Evolutionary conservation across 139 green algal species (phyloP), one percentile per base, ranked within the genome.

Genomic region (Tetratostichococcus sp.): DNA sequence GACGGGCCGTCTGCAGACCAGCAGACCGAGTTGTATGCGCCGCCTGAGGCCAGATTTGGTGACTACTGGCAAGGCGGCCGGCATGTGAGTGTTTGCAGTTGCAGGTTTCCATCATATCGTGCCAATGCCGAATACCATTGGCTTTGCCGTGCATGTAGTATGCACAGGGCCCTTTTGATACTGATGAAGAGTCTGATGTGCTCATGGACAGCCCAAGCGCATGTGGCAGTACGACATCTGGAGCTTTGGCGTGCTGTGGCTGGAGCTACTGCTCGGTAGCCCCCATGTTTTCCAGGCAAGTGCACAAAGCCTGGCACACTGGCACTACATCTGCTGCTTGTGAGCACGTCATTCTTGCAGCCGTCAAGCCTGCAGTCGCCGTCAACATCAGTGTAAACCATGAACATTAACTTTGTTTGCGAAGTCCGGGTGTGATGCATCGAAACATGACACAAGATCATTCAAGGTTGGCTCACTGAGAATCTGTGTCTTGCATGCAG

Each of bases 251-350:
- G 84, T 94, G 26, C 76, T 90, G 19, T 90, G 92, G 84, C 77
- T 93, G 57, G 91, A 95, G 87, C 75, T 94, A 11, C 35, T 91
- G 11, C 69, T 94, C 2, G 91, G 79, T 30, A 91, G 83, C 0
- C 88, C 89, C 2, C 80, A 88, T 30, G 89, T 94, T 22, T 93
- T 86, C 43, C 66, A 75, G 34, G 50, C 65, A 17, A 70, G 22
- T 50, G 14, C 11, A 16, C 28, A 50, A 11, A 21, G 39, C 11
- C 8, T 50, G 11, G 39, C 39, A 50, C 39, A 50, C 11, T 6
- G 39, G 62, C n/a, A 30, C 11, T 68, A 16, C 62, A 11, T 68
- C 19, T 16, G 11, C 28, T 30, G 28, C 62, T 16, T 34, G 62
- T 68, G n/a, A 68, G 11, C 16, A 17, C 5, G 62, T 28, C 6